Evolutionary conservation across 257 asterid species (phyloP).

Genomic region (Solanum bulbocastanum): DNA sequence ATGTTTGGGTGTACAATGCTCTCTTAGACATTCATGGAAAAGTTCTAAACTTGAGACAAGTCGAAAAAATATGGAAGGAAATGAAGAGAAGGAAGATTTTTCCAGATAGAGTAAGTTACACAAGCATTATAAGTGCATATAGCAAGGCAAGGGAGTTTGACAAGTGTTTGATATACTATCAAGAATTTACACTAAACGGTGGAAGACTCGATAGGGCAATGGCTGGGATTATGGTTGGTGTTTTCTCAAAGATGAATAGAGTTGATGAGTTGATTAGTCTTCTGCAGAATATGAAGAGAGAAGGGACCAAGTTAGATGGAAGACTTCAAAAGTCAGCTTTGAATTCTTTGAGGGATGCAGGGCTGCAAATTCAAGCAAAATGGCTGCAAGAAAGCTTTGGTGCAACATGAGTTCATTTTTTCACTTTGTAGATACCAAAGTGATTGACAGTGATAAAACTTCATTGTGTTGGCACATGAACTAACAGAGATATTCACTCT

Average conservation of each 20-base stretch:
- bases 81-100: slow-evolving; percentile 53
- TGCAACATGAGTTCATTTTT: not conserved
- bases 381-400: slow-evolving; percentile 51
- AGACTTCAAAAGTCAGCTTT: slow-evolving; percentile 69
- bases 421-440: not conserved
- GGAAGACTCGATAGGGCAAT: slow-evolving; percentile 58
- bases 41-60: slow-evolving; percentile 34
- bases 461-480: not conserved
- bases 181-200: slow-evolving; percentile 55
- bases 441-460: not conserved
- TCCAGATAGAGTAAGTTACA: slow-evolving; percentile 72
- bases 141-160: slow-evolving; percentile 50
- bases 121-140: slow-evolving; percentile 59
- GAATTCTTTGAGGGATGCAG: slow-evolving; percentile 70
- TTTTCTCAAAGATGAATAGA: slow-evolving; percentile 62
- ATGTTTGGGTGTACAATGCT: slow-evolving; percentile 88
- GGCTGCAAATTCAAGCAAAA: slow-evolving; percentile 41
- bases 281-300: slow-evolving; percentile 55
- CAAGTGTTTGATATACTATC: slow-evolving; percentile 36
- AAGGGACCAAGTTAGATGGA: slow-evolving; percentile 44
- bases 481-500: not conserved
- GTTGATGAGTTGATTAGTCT: slow-evolving; percentile 67
- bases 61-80: slow-evolving; percentile 82
- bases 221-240: slow-evolving; percentile 85
- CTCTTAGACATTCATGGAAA: slow-evolving; percentile 67